A percentile compares a stretch with the other conserved stretches of the same genome.
These are phyloP conservation scores for Syzygium malaccense DNA, from an alignment of 441 rosid species.

Conservation along the genomic window DNA sequence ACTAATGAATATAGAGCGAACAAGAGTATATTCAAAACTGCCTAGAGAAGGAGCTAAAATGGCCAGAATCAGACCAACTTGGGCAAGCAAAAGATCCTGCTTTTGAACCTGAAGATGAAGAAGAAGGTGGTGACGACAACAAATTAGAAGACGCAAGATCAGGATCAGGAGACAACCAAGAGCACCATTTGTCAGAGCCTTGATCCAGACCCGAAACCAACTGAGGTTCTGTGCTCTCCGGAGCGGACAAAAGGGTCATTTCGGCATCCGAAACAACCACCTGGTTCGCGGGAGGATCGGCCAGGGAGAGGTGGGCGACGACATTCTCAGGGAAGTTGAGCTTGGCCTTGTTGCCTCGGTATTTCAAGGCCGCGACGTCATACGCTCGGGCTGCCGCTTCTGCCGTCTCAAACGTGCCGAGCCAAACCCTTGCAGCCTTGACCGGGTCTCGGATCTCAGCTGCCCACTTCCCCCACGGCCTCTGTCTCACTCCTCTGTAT, in stretches of 20 bases:
- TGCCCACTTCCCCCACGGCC: conserved; percentile 20
- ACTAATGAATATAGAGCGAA: background rate
- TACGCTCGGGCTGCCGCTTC: conserved; percentile 12
- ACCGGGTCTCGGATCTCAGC: conserved; percentile 14
- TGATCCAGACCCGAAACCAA: background rate
- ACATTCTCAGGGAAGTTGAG: conserved; percentile 13
- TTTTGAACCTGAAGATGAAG: background rate
- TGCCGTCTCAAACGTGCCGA: conserved; percentile 11
- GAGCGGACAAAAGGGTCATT: background rate
- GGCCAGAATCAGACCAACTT: background rate
- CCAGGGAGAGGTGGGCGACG: background rate
- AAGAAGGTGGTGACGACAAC: background rate
- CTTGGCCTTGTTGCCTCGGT: conserved; percentile 6
- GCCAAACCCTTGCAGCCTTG: conserved; percentile 13
- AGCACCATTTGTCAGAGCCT: background rate
- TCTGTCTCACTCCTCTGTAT: conserved; percentile 12
- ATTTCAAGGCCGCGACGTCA: conserved; percentile 4
- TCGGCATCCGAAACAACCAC: background rate
- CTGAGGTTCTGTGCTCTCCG: background rate
- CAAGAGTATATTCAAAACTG: background rate
- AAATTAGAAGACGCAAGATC: background rate
- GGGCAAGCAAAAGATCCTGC: background rate
- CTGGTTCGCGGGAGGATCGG: background rate
- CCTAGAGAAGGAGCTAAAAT: background rate
- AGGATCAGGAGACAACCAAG: background rate